Evolutionary conservation across 768 basidiomycete species (phyloP), one percentile per base, ranked within the genome.

Genomic region (Pisolithus tinctorius): DNA sequence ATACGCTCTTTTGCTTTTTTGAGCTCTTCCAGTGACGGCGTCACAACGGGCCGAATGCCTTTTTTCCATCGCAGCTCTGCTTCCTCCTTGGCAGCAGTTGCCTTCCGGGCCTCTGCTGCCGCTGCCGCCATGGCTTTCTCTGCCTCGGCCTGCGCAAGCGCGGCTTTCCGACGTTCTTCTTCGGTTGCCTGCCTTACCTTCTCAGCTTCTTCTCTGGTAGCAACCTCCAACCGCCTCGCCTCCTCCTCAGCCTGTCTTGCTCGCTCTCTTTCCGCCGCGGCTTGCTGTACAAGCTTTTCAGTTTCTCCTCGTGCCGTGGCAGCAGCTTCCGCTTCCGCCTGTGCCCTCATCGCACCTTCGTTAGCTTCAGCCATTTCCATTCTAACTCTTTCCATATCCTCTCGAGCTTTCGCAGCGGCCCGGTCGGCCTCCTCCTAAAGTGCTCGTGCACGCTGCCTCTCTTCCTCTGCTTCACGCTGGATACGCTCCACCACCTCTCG

Each of bases 41-140:
- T 60, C 37, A 65, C 57, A 30, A 65, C 59, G 9, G 67, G 67
- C 36, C 63, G 65, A 10, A 63, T 60, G 4, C 64, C 67, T 31
- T 61, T 53, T 47, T 49, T 62, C 43, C 65, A 49, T 23, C 55
- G 59, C 25, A 46, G 55, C 39, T 67, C 64, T 4, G 57, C 59
- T 4, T 56, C 58, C 26, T 51, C 34, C 42, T 46, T 57, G 2
- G 63, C 63, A n/a, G 54, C 48, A 1, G 7, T 42, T 11, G 63
- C 63, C 23, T 45, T 54, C 9, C 9, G 37, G 1, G 55, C 42
- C 23, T 64, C 58, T 29, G 61, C 55, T 2, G 56, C 55, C 0
- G 62, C 62, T 1, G n/a, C n/a, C 3, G 47, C 53, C 2, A 52
- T 41, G 17, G 17, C 29, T 9, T 54, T 49, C 23, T 64, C 58